Percentiles rank a stretch among this genome's conserved stretches.
phyloP scores from a whole-genome alignment of 495 filamentous ascomycete species.

The Xylaria curta region DNA sequence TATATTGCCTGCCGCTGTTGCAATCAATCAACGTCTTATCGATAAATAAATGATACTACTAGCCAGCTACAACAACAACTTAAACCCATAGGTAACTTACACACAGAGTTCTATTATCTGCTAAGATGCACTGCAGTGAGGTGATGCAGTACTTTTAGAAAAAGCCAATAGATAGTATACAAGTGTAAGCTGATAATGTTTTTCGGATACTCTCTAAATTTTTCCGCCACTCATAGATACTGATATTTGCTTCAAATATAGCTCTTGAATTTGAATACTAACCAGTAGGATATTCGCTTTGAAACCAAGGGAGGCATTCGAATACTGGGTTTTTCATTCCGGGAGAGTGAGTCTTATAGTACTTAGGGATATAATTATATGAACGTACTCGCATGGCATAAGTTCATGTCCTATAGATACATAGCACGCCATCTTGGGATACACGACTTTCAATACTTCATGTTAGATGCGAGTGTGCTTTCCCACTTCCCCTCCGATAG shows the following conservation, averaged over 20 bases:
- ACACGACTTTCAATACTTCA: not conserved
- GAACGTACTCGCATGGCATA: not conserved
- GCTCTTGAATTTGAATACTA: not conserved
- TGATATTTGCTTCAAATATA: not conserved
- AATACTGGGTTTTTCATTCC: not conserved
- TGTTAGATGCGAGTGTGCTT: not conserved
- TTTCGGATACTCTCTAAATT: not conserved
- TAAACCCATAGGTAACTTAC: too few species aligned
- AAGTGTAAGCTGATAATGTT: not conserved
- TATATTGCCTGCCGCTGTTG: not conserved
- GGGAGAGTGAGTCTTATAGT: not conserved
- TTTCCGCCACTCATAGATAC: not conserved
- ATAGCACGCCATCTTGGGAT: not conserved
- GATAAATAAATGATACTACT: not conserved
- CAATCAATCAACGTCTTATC: conserved; percentile 3
- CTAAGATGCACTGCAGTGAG: not conserved
- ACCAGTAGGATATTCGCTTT: not conserved
- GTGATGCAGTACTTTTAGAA: not conserved
- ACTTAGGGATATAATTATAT: not conserved
- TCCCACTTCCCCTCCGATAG: not conserved
- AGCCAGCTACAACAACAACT: not conserved
- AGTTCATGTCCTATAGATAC: not conserved
- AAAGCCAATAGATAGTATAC: not conserved
- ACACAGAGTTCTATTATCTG: not conserved
- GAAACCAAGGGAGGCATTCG: not conserved